Evolutionary conservation across 2,329 filamentous ascomycete genomes (phyloP).

Genomic region (Neopestalotiopsis sp.): DNA sequence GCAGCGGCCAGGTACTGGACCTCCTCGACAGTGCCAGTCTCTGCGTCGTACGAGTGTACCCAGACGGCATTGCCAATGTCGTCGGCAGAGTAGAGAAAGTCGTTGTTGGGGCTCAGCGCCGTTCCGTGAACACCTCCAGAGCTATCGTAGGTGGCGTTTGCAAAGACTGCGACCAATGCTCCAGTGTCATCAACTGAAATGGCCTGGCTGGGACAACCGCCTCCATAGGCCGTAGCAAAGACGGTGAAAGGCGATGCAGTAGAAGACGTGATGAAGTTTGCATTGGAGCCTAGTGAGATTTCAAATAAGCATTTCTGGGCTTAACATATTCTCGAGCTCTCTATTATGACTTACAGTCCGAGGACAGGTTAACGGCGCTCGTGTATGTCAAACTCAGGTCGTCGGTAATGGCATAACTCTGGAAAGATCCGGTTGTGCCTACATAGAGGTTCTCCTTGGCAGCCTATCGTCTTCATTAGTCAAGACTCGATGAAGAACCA

Average conservation of each 20-base stretch:
- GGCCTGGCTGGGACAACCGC: slow-evolving; percentile 26
- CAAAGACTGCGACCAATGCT: slow-evolving; percentile 22
- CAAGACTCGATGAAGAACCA: background rate
- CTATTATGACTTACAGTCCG: slow-evolving; percentile 19
- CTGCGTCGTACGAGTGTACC: slow-evolving; percentile 32
- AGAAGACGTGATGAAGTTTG: slow-evolving; percentile 25
- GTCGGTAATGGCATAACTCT: slow-evolving; percentile 27
- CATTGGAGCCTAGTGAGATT: slow-evolving; percentile 20
- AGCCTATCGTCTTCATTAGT: background rate
- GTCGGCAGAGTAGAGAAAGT: slow-evolving; percentile 38
- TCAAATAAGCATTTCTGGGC: background rate
- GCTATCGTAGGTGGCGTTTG: slow-evolving; percentile 27
- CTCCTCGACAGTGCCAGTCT: slow-evolving; percentile 26
- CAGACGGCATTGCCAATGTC: slow-evolving; percentile 38
- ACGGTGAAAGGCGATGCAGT: slow-evolving; percentile 27
- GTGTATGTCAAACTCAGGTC: slow-evolving; percentile 24
- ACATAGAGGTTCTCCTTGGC: slow-evolving; percentile 27
- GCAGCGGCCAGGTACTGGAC: slow-evolving; percentile 29
- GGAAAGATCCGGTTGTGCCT: slow-evolving; percentile 23
- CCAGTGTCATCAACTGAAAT: slow-evolving; percentile 30
- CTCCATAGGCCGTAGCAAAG: slow-evolving; percentile 29
- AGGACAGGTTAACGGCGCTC: slow-evolving; percentile 24
- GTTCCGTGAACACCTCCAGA: slow-evolving; percentile 34
- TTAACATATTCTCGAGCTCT: background rate
- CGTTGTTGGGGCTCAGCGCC: slow-evolving; percentile 27